phyloP scores from a whole-genome alignment of 306 rosid genomes.

The Vigna angularis region DNA sequence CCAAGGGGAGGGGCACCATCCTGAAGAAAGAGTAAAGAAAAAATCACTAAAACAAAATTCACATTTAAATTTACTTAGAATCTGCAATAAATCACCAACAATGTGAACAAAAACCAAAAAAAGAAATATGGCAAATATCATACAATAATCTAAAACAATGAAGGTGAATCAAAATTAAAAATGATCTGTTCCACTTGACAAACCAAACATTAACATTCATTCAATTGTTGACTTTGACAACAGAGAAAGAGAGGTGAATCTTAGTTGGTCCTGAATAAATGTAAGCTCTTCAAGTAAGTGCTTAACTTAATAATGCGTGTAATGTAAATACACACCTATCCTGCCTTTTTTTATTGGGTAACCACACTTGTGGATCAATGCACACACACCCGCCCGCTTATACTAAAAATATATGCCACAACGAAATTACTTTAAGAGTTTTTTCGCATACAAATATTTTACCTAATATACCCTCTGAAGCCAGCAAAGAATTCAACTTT shows the following conservation, averaged over 20 bases:
- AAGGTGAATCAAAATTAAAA: slow-evolving; percentile 8
- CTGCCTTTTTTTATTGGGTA: background rate
- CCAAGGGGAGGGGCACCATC: slow-evolving; percentile 99
- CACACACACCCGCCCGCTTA: background rate
- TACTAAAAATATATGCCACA: slow-evolving; percentile 9
- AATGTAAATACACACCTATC: background rate
- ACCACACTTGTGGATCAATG: background rate
- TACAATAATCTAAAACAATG: background rate
- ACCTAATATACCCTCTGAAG: background rate
- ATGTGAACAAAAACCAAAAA: slow-evolving; percentile 3
- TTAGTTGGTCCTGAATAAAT: no score
- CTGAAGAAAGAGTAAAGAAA: slow-evolving; percentile 56
- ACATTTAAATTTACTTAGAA: slow-evolving; percentile 20
- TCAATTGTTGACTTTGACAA: no score
- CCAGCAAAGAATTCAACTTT: background rate
- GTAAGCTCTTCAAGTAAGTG: no score
- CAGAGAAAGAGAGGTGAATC: no score
- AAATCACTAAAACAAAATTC: slow-evolving; percentile 32
- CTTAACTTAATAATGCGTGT: no score
- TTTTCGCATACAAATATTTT: slow-evolving; percentile 25
- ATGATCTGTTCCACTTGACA: slow-evolving; percentile 30
- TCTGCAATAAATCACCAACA: slow-evolving; percentile 27
- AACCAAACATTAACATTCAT: slow-evolving; percentile 1
- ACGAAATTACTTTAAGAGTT: background rate
- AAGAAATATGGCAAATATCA: background rate